phyloP scores from a whole-genome alignment of 768 basidiomycete genomes.

The Amanita pseudoporphyria region DNA sequence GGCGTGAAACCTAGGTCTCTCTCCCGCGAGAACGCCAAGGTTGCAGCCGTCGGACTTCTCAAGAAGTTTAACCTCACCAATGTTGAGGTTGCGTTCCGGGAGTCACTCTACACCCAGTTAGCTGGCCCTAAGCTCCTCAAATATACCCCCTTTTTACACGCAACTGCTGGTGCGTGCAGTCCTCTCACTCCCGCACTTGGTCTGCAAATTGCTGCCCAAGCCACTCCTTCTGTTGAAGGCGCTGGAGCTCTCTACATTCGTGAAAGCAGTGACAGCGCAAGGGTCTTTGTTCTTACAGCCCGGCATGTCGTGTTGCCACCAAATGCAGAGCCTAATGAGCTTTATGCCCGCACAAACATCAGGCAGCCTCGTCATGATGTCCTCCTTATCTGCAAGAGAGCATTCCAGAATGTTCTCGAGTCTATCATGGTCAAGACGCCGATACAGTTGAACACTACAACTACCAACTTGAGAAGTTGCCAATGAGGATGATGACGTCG shows the following conservation, averaged over 20 bases:
- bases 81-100: constrained; percentile 21
- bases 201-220: constrained; percentile 17
- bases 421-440: background rate
- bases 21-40: constrained; percentile 14
- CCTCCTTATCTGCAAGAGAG: background rate
- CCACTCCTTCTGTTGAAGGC: constrained; percentile 14
- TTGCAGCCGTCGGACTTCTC: constrained; percentile 19
- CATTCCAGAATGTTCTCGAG: background rate
- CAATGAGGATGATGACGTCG: background rate
- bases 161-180: constrained; percentile 8
- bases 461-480: background rate
- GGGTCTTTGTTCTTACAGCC: constrained; percentile 16
- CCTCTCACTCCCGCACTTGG: constrained; percentile 21
- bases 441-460: background rate
- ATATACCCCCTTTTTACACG: constrained; percentile 7
- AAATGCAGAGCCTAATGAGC: constrained; percentile 7
- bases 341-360: no score
- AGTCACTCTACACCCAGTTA: constrained; percentile 16
- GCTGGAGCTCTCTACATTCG: constrained; percentile 18
- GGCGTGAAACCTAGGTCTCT: constrained; percentile 20
- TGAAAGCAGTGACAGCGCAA: constrained; percentile 15
- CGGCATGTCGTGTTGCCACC: constrained; percentile 17
- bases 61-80: constrained; percentile 13
- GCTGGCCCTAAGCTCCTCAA: constrained; percentile 15
- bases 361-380: background rate